Evolutionary conservation across 2,329 filamentous ascomycete genomes (phyloP).

Genomic region (Colletotrichum sp.): DNA sequence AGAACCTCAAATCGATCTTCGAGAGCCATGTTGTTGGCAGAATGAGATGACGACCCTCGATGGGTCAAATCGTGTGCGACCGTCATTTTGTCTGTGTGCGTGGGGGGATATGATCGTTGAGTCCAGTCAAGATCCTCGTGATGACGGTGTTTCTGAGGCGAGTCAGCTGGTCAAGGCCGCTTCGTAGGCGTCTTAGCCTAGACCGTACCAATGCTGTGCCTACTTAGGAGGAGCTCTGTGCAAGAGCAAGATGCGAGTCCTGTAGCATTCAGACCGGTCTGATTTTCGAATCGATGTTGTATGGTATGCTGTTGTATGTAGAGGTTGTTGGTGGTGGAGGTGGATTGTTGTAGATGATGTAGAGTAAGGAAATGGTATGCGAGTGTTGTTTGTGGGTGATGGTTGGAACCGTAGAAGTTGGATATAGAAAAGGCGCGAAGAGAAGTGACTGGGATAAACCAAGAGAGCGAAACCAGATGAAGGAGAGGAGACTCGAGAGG

Average conservation of each 20-base stretch:
- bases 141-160: slow-evolving; percentile 17
- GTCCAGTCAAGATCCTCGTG: slow-evolving; percentile 21
- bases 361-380: slow-evolving; percentile 4
- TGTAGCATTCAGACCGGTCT: slow-evolving; percentile 38
- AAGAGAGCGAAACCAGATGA: slow-evolving; percentile 24
- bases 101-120: slow-evolving; percentile 20
- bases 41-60: slow-evolving; percentile 65
- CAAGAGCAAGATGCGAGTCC: slow-evolving; percentile 38
- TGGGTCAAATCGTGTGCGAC: slow-evolving; percentile 76
- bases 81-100: slow-evolving; percentile 64
- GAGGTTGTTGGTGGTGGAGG: not conserved
- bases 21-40: slow-evolving; percentile 63
- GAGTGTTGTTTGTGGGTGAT: slow-evolving; percentile 10
- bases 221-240: slow-evolving; percentile 35
- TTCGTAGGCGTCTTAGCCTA: slow-evolving; percentile 24
- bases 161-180: slow-evolving; percentile 19
- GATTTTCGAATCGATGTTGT: not conserved
- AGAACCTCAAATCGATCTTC: slow-evolving; percentile 96
- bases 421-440: slow-evolving; percentile 18
- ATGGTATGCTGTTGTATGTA: not conserved
- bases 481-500: slow-evolving; percentile 25
- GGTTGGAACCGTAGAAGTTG: slow-evolving; percentile 14
- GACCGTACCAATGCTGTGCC: slow-evolving; percentile 27
- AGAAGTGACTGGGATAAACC: slow-evolving; percentile 19
- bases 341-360: not conserved